phyloP scores from a whole-genome alignment of 1,284 basidiomycete genomes.

The Leccinum holopus region DNA sequence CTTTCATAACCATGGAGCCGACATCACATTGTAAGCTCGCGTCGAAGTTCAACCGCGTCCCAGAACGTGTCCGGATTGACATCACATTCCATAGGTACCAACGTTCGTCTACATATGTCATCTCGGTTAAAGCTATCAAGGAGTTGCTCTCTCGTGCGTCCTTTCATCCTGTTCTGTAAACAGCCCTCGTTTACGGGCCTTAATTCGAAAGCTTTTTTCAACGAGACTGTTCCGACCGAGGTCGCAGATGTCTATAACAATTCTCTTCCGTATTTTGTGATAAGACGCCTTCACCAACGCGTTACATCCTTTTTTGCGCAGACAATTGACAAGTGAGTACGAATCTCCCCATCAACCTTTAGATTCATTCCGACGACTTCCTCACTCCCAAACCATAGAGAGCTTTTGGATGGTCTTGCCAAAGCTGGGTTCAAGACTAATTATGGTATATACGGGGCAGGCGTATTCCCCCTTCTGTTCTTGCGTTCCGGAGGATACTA shows the following conservation, averaged over 20 bases:
- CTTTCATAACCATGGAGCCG: conserved; percentile 22
- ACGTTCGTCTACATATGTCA: conserved; percentile 31
- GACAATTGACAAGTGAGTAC: conserved; percentile 30
- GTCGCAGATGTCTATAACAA: conserved; percentile 22
- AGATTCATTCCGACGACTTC: background rate
- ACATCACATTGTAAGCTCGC: conserved; percentile 28
- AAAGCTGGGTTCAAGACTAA: conserved; percentile 46
- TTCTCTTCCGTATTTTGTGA: conserved; percentile 19
- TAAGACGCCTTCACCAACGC: conserved; percentile 23
- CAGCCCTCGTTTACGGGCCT: background rate
- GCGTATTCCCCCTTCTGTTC: conserved; percentile 37
- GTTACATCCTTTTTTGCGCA: conserved; percentile 17
- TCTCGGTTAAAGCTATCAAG: conserved; percentile 21
- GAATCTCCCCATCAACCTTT: background rate
- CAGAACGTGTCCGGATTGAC: conserved; percentile 1
- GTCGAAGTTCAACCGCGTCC: background rate
- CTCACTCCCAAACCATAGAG: conserved; percentile 15
- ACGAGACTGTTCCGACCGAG: conserved; percentile 29
- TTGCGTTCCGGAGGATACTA: conserved; percentile 45
- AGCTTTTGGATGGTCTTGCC: conserved; percentile 41
- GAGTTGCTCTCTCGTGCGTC: conserved; percentile 21
- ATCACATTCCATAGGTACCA: conserved; percentile 21
- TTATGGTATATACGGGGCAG: conserved; percentile 38
- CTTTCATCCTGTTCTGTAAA: background rate
- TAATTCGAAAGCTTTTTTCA: conserved; percentile 16